Percentiles rank a stretch among this genome's conserved stretches.
phyloP scores from a whole-genome alignment of 345 rosid genomes.

The Citrus hindsii region DNA sequence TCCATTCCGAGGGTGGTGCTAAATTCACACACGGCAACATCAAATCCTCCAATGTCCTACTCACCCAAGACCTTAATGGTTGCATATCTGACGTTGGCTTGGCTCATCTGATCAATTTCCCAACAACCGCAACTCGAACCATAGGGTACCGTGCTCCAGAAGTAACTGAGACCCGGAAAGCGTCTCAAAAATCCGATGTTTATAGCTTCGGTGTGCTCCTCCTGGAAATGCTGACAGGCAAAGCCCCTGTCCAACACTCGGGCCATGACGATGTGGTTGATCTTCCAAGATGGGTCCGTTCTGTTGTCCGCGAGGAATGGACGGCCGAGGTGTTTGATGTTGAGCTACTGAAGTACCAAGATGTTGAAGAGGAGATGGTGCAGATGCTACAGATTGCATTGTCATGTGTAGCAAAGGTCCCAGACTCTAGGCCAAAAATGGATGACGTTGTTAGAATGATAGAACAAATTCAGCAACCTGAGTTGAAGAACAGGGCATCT shows the following conservation, averaged over 20 bases:
- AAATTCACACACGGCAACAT: conserved; percentile 69
- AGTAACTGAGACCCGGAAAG: conserved; percentile 56
- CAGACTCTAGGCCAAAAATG: conserved; percentile 60
- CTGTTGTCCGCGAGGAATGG: conserved; percentile 87
- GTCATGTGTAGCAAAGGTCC: conserved; percentile 56
- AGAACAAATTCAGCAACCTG: conserved; percentile 54
- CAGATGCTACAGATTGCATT: conserved; percentile 81
- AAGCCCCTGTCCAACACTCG: conserved; percentile 56
- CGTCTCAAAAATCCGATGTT: conserved; percentile 65
- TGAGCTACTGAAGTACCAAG: conserved; percentile 59
- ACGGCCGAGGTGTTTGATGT: conserved; percentile 87
- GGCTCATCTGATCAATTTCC: conserved; percentile 51
- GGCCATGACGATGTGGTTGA: conserved; percentile 59
- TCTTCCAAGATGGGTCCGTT: conserved; percentile 85
- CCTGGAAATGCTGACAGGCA: conserved; percentile 76
- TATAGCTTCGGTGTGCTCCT: conserved; percentile 85
- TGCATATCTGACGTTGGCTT: conserved; percentile 64
- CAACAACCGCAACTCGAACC: conserved; percentile 43
- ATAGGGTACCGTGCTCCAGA: conserved; percentile 77
- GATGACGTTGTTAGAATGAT: conserved; percentile 65
- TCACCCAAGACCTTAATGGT: conserved; percentile 52
- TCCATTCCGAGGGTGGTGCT: conserved; percentile 44
- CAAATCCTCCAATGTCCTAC: conserved; percentile 70
- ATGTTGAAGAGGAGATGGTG: conserved; percentile 79
- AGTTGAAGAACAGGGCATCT: conserved; percentile 46